Base-by-base conservation (phyloP, 2,329 filamentous ascomycete genomes). In the Colletotrichum abscissum region DNA sequence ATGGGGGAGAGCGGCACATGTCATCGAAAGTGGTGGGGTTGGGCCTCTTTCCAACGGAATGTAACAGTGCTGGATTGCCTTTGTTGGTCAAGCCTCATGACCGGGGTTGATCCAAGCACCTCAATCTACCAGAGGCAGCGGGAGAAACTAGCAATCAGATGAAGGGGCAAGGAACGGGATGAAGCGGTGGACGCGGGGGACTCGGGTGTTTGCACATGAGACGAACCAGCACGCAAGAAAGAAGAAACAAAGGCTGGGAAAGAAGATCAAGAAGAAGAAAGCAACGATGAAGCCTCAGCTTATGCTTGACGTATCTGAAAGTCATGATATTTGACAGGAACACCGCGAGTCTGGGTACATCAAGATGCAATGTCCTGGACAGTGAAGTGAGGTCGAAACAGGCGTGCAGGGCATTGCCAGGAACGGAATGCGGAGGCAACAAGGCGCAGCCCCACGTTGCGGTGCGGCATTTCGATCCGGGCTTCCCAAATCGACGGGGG, bases 391-490 rank as follows among this genome's bases (percentile, higher is more conserved):
- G 60, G 70, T 73, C 67, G 66, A 70, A 73, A 73, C 49, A 73
- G 70, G 60, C 66, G 67, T 60, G 70, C 42, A 69, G 59, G 33
- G 54, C 54, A 64, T 55, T 28, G 66, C 70, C 70, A 69, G 70
- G 67, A 73, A 73, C 70, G 66, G 70, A 73, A 73, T 69, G 60
- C 70, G 70, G 70, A 73, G 59, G 70, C 66, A 73, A 30, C 24
- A 64, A 3, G 60, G 54, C 70, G 54, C 66, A 46, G 54, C 66
- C 60, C 69, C 70, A 70, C 66, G 70, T 65, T 64, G 60, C 24
- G 70, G 22, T 59, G 54, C 70, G 66, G 70, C 55, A 65, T 52
- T 73, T 70, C 70, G 70, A 65, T 49, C 70, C 70, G 70, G 30
- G 33, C 67, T 73, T 73, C 70, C 70, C 59, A 59, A 54, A 54